A percentile compares a stretch with the other conserved stretches of the same genome.
phyloP scores from a whole-genome alignment of 768 basidiomycete genomes.

The Amanita jacksonii region DNA sequence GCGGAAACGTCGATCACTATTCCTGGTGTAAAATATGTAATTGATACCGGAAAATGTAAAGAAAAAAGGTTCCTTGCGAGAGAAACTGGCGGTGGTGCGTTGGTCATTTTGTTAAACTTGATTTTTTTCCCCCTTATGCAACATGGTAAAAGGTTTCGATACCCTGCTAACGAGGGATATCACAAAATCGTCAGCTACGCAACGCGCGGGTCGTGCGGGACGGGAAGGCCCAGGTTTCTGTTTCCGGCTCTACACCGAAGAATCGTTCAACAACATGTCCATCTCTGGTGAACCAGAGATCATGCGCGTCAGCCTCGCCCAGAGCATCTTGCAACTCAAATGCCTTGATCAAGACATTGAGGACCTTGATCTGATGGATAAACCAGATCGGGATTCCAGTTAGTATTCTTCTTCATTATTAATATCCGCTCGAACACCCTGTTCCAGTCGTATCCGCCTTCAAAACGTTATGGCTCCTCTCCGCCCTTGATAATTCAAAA shows the following conservation, averaged over 20 bases:
- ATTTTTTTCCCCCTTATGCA: neutral
- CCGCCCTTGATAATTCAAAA: constrained; percentile 62
- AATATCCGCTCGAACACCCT: neutral
- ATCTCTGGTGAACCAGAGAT: constrained; percentile 81
- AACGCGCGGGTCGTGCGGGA: constrained; percentile 94
- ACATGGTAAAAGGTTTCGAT: constrained; percentile 62
- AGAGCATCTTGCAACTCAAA: constrained; percentile 78
- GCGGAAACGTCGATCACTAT: constrained; percentile 98
- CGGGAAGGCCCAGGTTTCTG: constrained; percentile 85
- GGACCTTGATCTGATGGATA: constrained; percentile 82
- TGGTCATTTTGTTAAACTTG: neutral
- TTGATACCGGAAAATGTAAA: constrained; percentile 94
- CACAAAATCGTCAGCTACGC: constrained; percentile 84
- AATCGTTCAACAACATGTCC: constrained; percentile 58
- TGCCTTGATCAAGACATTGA: constrained; percentile 76
- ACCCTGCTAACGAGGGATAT: constrained; percentile 75
- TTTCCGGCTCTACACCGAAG: constrained; percentile 88
- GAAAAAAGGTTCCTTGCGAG: constrained; percentile 81
- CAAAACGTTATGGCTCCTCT: constrained; percentile 68
- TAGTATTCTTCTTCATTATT: constrained; percentile 19
- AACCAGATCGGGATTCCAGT: constrained; percentile 70
- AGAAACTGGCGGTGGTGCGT: constrained; percentile 56
- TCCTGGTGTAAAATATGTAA: constrained; percentile 89
- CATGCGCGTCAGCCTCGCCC: constrained; percentile 73
- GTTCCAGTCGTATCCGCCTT: constrained; percentile 51